Evolutionary conservation across 1,284 basidiomycete species (phyloP).

Genomic region (Boletus semigastroideus): DNA sequence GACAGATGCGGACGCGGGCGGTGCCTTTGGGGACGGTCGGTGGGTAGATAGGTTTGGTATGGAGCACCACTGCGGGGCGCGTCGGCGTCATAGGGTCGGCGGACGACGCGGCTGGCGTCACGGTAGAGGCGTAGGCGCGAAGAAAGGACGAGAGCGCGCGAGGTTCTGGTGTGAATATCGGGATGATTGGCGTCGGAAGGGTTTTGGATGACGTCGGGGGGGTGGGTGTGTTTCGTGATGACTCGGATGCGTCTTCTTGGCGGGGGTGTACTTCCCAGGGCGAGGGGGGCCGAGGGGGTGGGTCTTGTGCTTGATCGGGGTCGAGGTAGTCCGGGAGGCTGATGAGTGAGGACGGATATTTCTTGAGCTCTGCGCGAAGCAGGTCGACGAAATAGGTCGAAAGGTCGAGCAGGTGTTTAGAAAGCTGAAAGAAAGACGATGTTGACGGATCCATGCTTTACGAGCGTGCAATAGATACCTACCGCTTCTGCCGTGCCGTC

Average conservation of each 20-base stretch:
- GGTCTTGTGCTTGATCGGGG: neutral
- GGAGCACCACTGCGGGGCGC: constrained; percentile 32
- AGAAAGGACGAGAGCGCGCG: constrained; percentile 71
- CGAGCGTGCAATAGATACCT: constrained; percentile 8
- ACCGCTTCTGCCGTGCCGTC: constrained; percentile 64
- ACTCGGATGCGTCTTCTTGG: neutral
- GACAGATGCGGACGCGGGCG: constrained; percentile 82
- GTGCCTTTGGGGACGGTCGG: constrained; percentile 84
- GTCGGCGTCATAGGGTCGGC: too few species aligned
- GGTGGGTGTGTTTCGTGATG: neutral
- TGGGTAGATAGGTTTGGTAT: constrained; percentile 79
- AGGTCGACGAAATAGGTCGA: constrained; percentile 39
- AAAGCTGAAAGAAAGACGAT: constrained; percentile 35
- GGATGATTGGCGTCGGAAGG: constrained; percentile 72
- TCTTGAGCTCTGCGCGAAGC: constrained; percentile 30
- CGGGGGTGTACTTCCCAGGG: constrained; percentile 28
- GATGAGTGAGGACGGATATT: constrained; percentile 25
- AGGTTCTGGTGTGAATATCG: constrained; percentile 76
- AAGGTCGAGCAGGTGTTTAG: constrained; percentile 41
- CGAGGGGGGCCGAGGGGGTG: constrained; percentile 20
- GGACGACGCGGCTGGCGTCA: neutral
- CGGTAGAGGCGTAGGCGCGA: constrained; percentile 30
- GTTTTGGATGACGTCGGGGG: neutral
- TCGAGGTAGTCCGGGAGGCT: constrained; percentile 26
- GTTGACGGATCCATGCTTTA: neutral